These are phyloP conservation scores for Pleurotus ostreatus DNA, from an alignment of 768 basidiomycete species.

Conservation along the genomic window DNA sequence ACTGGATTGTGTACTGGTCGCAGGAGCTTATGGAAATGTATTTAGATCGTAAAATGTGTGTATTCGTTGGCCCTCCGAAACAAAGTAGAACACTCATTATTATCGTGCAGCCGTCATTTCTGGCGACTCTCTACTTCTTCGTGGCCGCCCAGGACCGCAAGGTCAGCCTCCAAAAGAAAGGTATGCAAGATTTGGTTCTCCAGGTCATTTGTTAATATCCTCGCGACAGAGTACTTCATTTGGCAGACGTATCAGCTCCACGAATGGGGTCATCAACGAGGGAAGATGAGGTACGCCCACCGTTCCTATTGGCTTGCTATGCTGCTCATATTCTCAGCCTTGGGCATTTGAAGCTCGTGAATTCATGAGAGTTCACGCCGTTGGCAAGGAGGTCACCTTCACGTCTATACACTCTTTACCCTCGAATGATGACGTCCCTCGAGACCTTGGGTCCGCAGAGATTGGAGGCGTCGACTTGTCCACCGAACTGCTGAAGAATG, in stretches of 20 bases:
- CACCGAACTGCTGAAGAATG: constrained; percentile 74
- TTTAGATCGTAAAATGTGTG: constrained; percentile 60
- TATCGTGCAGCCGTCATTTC: constrained; percentile 71
- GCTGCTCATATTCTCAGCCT: constrained; percentile 40
- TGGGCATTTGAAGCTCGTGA: constrained; percentile 95
- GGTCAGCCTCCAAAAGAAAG: constrained; percentile 90
- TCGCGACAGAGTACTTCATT: constrained; percentile 71
- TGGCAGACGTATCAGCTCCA: constrained; percentile 85
- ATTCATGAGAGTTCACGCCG: constrained; percentile 77
- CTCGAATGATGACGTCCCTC: constrained; percentile 67
- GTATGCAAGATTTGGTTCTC: constrained; percentile 33
- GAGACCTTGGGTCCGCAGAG: constrained; percentile 78
- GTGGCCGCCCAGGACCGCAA: constrained; percentile 71
- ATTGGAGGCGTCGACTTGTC: constrained; percentile 70
- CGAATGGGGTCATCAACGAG: constrained; percentile 77
- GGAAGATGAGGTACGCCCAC: constrained; percentile 74
- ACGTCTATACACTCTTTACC: constrained; percentile 77
- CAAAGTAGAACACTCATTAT: background rate
- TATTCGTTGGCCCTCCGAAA: constrained; percentile 15
- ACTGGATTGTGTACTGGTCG: background rate
- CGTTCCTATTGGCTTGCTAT: background rate
- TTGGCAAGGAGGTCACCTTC: constrained; percentile 91
- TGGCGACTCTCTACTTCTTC: constrained; percentile 84
- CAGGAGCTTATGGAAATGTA: constrained; percentile 1
- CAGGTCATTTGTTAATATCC: constrained; percentile 10